Evolutionary conservation across 805 yeast genomes (phyloP).

Genomic region (Metschnikowia shivogae): DNA sequence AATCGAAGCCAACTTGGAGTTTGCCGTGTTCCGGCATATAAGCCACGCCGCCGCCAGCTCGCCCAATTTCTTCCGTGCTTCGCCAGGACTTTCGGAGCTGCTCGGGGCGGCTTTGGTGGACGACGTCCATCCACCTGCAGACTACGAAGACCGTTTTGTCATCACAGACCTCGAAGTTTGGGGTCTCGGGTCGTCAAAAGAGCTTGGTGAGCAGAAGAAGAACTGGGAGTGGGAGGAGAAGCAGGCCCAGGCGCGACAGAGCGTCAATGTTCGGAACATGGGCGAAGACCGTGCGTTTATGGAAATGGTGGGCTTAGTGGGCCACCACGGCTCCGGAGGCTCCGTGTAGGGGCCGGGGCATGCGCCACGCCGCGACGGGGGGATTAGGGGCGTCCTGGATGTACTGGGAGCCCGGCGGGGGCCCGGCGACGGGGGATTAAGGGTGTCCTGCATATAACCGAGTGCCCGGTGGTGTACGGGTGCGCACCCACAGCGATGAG

Average conservation of each 20-base stretch:
- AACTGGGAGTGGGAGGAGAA: slow-evolving; percentile 90
- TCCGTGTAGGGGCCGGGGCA: slow-evolving; percentile 39
- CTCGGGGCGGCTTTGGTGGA: slow-evolving; percentile 17
- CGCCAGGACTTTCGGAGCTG: background rate
- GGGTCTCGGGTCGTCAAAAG: slow-evolving; percentile 84
- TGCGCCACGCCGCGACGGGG: too few relatives aligned
- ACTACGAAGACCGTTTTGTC: slow-evolving; percentile 65
- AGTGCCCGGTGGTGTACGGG: background rate
- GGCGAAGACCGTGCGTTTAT: slow-evolving; percentile 82
- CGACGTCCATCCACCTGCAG: slow-evolving; percentile 13
- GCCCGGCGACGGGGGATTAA: too few relatives aligned
- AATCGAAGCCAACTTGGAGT: slow-evolving; percentile 73
- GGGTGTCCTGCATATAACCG: too few relatives aligned
- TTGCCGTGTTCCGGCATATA: slow-evolving; percentile 71
- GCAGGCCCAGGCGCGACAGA: slow-evolving; percentile 76
- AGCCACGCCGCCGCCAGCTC: slow-evolving; percentile 32
- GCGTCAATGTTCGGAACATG: slow-evolving; percentile 58
- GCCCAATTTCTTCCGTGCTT: slow-evolving; percentile 22
- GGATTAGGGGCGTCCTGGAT: too few relatives aligned
- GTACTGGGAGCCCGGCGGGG: too few relatives aligned
- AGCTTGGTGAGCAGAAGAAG: slow-evolving; percentile 68
- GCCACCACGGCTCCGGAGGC: slow-evolving; percentile 45
- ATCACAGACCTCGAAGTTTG: slow-evolving; percentile 81
- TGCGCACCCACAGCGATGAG: background rate
- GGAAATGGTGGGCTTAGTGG: slow-evolving; percentile 73